Evolutionary conservation across 306 rosid genomes (phyloP).

Genomic region (Pyrus bretschneideri): DNA sequence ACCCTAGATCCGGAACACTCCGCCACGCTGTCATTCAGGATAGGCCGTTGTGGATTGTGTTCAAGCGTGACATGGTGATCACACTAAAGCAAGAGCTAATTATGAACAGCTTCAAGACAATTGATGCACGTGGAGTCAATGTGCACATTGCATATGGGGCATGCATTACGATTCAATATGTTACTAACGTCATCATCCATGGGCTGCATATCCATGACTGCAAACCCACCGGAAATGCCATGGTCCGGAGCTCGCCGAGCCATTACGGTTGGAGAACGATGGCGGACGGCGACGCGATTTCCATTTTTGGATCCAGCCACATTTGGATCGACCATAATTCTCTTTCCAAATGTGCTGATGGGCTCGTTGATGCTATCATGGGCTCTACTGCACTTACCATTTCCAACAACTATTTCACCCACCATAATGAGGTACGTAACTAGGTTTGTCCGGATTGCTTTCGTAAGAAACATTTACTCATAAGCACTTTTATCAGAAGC

Average conservation of each 20-base stretch:
- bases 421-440: constrained; percentile 69
- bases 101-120: constrained; percentile 97
- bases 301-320: constrained; percentile 79
- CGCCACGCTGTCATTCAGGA: constrained; percentile 93
- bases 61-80: constrained; percentile 95
- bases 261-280: constrained; percentile 94
- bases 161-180: constrained; percentile 77
- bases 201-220: constrained; percentile 84
- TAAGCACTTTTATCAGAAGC: not conserved
- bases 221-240: constrained; percentile 84
- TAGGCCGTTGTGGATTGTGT: constrained; percentile 83
- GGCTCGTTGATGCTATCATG: constrained; percentile 85
- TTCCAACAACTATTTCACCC: constrained; percentile 86
- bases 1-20: constrained; percentile 79
- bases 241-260: constrained; percentile 90
- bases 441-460: not conserved
- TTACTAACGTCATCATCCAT: constrained; percentile 82
- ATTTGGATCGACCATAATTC: constrained; percentile 94
- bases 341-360: constrained; percentile 77
- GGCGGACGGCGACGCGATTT: constrained; percentile 87
- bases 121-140: constrained; percentile 76
- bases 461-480: not conserved
- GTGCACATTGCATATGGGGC: constrained; percentile 92
- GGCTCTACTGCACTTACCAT: constrained; percentile 90
- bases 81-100: constrained; percentile 79